These are phyloP conservation scores for Neckera pumila DNA, from an alignment of 225 moss, liverwort and hornwort genomes.

Conservation along the genomic window DNA sequence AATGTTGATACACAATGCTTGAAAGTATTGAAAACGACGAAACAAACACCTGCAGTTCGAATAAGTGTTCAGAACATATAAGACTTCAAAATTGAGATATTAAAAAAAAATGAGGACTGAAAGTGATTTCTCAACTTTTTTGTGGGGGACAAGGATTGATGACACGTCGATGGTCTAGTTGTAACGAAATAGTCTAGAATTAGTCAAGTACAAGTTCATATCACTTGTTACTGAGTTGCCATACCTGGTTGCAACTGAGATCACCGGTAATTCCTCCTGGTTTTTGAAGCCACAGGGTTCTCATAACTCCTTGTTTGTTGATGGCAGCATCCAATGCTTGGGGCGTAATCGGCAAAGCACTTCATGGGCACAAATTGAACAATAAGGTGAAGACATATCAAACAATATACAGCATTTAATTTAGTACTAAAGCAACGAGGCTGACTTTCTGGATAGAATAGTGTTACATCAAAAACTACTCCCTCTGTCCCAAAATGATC, in stretches of 20 bases:
- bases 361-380: background rate
- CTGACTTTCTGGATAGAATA: background rate
- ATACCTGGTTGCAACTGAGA: background rate
- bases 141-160: background rate
- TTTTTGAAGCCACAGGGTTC: background rate
- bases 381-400: background rate
- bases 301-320: background rate
- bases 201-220: background rate
- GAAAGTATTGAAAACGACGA: background rate
- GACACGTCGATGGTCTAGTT: background rate
- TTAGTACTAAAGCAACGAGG: background rate
- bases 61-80: background rate
- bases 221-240: background rate
- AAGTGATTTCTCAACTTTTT: background rate
- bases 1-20: background rate
- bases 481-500: no score
- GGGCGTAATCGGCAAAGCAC: background rate
- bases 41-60: background rate
- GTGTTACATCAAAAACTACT: background rate
- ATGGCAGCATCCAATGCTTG: slow-evolving; percentile 24
- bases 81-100: background rate
- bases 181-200: background rate
- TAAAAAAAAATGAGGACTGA: background rate
- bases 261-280: background rate
- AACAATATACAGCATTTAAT: background rate